Base-by-base conservation (phyloP, 139 green algal species). In the Pycnococcus provasolii region DNA sequence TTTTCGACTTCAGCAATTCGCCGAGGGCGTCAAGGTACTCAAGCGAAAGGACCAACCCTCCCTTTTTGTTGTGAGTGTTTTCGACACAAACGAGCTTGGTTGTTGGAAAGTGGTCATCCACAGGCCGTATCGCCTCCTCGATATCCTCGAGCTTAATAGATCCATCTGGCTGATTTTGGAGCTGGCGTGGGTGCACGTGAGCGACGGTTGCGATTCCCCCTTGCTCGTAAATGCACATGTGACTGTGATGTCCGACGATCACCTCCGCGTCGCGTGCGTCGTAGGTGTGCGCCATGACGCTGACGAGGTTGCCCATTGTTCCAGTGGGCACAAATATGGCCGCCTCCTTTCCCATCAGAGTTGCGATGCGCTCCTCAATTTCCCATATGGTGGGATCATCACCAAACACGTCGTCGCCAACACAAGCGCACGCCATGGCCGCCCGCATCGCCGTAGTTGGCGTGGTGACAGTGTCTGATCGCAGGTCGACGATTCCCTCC, bases 351-450 rank as follows among this genome's bases (percentile, higher is more conserved):
- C 85, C 85, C 55, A 88, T 82, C 62, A 84, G 45, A 11, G 65
- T 7, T 2, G 85, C 85, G 37, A 80, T 77, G 41, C 62, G 4
- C 57, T 60, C 64, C 75, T 90, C 75, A 42, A 92, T 67, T 54
- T 65, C 37, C 51, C 83, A 83, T 8, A 88, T 70, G 1, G 80
- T 87, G 7, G 80, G 80, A 67, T 94, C 87, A 37, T 89, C 85
- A 1, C 84, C 83, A 58, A 83, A 86, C 1, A 91, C 85, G 70
- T 94, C 87, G 70, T 94, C 87, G 0, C 87, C 87, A 6, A 90
- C 79, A 6, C 76, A 61, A 4, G 80, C 81, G 15, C 54, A 45
- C 6, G 68, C 63, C 68, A 87, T 84, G 8, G 81, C 85, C 7
- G 60, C 43, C 3, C 80, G 68, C 86, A 91, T 91, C 3, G 46